Evolutionary conservation across 768 basidiomycete genomes (phyloP).

Genomic region (Tubosaeta sp.): DNA sequence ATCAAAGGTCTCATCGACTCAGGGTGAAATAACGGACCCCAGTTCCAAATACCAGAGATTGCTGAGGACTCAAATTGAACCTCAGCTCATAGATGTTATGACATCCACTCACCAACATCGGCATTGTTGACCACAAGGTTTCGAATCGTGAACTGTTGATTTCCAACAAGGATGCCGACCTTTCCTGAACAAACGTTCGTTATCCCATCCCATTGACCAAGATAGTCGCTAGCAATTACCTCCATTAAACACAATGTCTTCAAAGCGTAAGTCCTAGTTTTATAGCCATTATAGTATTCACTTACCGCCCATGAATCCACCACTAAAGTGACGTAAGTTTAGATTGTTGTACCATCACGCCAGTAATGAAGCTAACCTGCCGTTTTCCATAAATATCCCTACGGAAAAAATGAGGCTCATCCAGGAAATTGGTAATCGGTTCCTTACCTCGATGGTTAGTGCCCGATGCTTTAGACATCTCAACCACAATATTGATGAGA

Average conservation of each 20-base stretch:
- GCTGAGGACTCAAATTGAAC: slow-evolving; percentile 14
- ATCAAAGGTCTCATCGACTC: background rate
- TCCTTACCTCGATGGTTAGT: slow-evolving; percentile 64
- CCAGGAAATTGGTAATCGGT: background rate
- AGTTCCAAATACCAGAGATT: slow-evolving; percentile 36
- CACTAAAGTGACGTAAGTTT: slow-evolving; percentile 21
- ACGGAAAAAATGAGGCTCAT: background rate
- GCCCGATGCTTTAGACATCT: slow-evolving; percentile 61
- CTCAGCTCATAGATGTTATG: background rate
- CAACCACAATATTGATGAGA: slow-evolving; percentile 63
- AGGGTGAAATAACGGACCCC: slow-evolving; percentile 29
- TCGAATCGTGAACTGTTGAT: slow-evolving; percentile 74
- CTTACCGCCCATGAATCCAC: slow-evolving; percentile 54
- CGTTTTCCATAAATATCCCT: slow-evolving; percentile 75
- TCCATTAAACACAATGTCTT: slow-evolving; percentile 43
- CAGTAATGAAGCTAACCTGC: slow-evolving; percentile 36
- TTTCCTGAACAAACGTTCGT: slow-evolving; percentile 21
- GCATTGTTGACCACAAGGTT: slow-evolving; percentile 54
- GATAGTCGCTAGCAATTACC: slow-evolving; percentile 11
- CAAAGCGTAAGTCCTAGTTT: background rate
- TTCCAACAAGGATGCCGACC: slow-evolving; percentile 69
- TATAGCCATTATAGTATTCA: background rate
- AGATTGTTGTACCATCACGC: background rate
- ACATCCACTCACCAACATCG: slow-evolving; percentile 27
- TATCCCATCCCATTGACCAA: background rate